Evolutionary conservation across 2,329 filamentous ascomycete genomes (phyloP), one percentile per base, ranked within the genome.

Genomic region (Decorospora gaudefroyi): DNA sequence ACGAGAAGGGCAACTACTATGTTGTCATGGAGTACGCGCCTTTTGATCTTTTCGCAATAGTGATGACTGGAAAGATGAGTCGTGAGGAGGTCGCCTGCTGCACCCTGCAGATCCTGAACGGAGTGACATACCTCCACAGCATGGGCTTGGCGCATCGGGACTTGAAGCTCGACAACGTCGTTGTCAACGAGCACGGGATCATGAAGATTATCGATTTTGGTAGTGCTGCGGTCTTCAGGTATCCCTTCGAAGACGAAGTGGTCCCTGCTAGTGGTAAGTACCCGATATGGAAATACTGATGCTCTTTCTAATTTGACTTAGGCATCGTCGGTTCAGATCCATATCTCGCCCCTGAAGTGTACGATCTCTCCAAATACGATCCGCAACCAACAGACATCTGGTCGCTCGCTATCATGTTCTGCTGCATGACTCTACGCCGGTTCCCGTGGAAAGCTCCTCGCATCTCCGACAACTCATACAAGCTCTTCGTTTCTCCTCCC

Each of bases 161-260:
- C 76, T 67, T 99, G 61, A 99, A 99, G 73, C 74, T 99, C 60
- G 93, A 99, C 74, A 99, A 99, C 59, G 93, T 99, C 13, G 93
- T 99, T 18, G 91, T 99, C 47, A 97, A 91, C 65, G 88, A 95
- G 65, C 83, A 87, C 63, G 93, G 93, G 2, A 97, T 99, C 61
- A 96, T 99, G 90, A 99, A 99, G 73, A 88, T 99, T 54, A 99
- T 99, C 63, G 93, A 99, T 70, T 99, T 99, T 72, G 93, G 93
- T 17, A 97, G 91, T 73, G 92, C 93, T 0, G 91, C 93, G 56
- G 92, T 99, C 27, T 99, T 96, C 75, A 85, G 88, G 62, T 99
- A 99, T 77, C 93, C 93, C 0, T 97, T 99, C 64, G 93, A 99
- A 72, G 90, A 85, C 55, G 89, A 89, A 38, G 83, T 91, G 45